Base-by-base conservation (phyloP, 441 rosid genomes). In the Brassica balearica region DNA sequence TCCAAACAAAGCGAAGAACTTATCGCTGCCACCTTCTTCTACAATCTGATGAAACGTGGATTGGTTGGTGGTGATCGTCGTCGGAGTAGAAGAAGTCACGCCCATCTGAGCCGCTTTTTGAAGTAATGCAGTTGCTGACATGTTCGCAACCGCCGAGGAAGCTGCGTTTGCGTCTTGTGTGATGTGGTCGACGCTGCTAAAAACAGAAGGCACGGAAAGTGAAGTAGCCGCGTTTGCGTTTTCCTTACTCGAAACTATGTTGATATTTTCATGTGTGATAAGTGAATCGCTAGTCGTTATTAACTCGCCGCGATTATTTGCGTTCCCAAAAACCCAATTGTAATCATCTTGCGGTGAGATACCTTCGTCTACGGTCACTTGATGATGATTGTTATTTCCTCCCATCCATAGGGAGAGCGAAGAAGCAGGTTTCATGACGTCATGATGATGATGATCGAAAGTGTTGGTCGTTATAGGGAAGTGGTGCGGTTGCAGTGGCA, bases 91-190 rank as follows among this genome's bases (percentile, higher is more conserved):
- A 73, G 95, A 81, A 20, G 88, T 88, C 55, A 88, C 89, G 17
- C 95, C 96, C 51, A 92, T 91, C 65, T 88, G 92, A 14, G 98
- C 95, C 32, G 97, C 96, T 82, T 92, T 94, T 75, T 91, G 97
- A 65, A 94, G 82, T 71, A 94, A 86, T 65, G 98, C 98, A 9
- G 98, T 94, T 58, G 98, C 98, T 2, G 97, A 92, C 95, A 92
- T 92, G 14, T 83, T 91, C 15, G 83, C 86, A 9, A 87, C 69
- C 19, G 66, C 76, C 5, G 85, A 5, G 7, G 15, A 19, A 80
- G 69, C 19, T 80, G 87, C 80, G 79, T 70, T 74, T 74, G 82
- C 64, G 59, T 64, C 60, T 69, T 80, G 79, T 4, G 32, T 41
- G 8, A 64, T 63, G 8, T 79, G 82, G 17, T 80, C 78, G 1